These are phyloP conservation scores for Curvularia sp. DNA, from an alignment of 2,329 filamentous ascomycete species.

Conservation along the genomic window DNA sequence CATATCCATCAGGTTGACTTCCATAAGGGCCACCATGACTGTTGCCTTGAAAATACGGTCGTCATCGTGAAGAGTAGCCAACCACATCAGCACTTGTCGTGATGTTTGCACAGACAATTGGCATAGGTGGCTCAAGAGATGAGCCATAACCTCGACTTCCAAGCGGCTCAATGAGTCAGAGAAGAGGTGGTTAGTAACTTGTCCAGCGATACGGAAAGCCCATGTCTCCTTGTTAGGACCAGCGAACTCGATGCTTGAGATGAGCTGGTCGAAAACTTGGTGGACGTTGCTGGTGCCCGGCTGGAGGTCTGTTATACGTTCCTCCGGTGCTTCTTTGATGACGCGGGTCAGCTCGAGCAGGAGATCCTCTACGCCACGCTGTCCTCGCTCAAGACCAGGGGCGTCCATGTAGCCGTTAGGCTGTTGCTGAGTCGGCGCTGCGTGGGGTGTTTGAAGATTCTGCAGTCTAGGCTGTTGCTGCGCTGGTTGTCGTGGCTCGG, in stretches of 20 bases:
- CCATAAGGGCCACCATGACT: constrained; percentile 66
- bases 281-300: constrained; percentile 61
- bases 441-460: constrained; percentile 43
- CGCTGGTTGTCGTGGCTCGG: constrained; percentile 64
- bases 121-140: constrained; percentile 67
- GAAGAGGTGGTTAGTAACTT: constrained; percentile 64
- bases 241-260: constrained; percentile 61
- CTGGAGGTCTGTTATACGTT: constrained; percentile 64
- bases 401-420: constrained; percentile 67
- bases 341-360: constrained; percentile 64
- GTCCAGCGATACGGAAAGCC: constrained; percentile 62
- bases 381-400: constrained; percentile 41
- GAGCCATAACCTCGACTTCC: constrained; percentile 69
- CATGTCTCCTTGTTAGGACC: constrained; percentile 62
- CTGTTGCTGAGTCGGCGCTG: constrained; percentile 55
- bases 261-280: constrained; percentile 64
- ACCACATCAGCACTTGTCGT: constrained; percentile 60
- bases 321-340: constrained; percentile 63
- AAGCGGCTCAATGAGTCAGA: constrained; percentile 61
- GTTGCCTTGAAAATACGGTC: constrained; percentile 66
- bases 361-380: constrained; percentile 61
- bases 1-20: constrained; percentile 66
- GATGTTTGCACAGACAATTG: constrained; percentile 65
- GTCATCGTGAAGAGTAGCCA: constrained; percentile 62
- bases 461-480: constrained; percentile 59